Evolutionary conservation across 768 basidiomycete species (phyloP).

Genomic region (Boletellus emodensis): DNA sequence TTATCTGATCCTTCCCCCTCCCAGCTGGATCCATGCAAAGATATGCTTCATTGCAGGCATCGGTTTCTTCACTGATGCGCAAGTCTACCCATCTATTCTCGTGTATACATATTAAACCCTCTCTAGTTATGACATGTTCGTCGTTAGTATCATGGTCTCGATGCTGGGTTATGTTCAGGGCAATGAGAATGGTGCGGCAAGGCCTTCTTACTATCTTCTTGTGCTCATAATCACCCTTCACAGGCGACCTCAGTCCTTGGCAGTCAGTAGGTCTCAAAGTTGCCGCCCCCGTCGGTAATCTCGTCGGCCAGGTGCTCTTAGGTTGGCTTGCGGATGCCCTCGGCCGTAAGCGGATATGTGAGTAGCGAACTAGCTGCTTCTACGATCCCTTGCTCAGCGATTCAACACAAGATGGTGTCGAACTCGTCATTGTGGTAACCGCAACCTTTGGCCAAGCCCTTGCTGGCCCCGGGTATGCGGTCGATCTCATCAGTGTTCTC

Average conservation of each 20-base stretch:
- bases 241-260: slow-evolving; percentile 40
- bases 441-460: slow-evolving; percentile 78
- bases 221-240: neutral
- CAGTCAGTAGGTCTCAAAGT: slow-evolving; percentile 79
- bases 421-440: slow-evolving; percentile 71
- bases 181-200: slow-evolving; percentile 23
- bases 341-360: slow-evolving; percentile 77
- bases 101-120: neutral
- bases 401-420: slow-evolving; percentile 39
- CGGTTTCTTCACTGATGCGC: slow-evolving; percentile 89
- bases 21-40: slow-evolving; percentile 80
- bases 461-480: slow-evolving; percentile 55
- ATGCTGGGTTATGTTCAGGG: slow-evolving; percentile 85
- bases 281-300: slow-evolving; percentile 67
- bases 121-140: slow-evolving; percentile 71
- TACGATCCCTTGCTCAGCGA: neutral
- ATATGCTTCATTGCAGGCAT: slow-evolving; percentile 65
- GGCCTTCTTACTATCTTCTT: neutral
- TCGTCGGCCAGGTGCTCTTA: slow-evolving; percentile 71
- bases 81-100: slow-evolving; percentile 22
- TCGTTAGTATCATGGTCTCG: slow-evolving; percentile 76
- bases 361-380: slow-evolving; percentile 27
- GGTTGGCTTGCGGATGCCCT: slow-evolving; percentile 73
- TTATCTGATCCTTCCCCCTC: neutral
- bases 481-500: slow-evolving; percentile 65